Evolutionary conservation across 78 protist genomes (phyloP).

Genomic region (Pelomyxa schiedti): DNA sequence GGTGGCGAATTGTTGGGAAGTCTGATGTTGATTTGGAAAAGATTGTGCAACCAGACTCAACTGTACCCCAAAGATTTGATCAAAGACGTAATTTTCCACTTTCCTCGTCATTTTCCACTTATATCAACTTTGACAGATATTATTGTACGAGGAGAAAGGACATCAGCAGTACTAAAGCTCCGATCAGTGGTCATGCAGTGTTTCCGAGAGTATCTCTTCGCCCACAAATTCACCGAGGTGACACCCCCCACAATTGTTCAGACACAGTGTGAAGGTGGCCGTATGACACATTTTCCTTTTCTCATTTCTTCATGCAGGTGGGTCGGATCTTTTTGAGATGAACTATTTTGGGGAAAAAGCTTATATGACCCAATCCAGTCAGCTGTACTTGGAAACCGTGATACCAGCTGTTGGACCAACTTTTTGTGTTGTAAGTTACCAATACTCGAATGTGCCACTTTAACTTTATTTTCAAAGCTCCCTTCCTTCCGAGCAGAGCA

Average conservation of each 20-base stretch:
- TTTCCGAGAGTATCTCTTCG: constrained; percentile 75
- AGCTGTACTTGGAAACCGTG: constrained; percentile 86
- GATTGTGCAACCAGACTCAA: constrained; percentile 58
- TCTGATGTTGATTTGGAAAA: constrained; percentile 54
- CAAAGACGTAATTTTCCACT: too few species aligned
- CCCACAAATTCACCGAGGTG: constrained; percentile 64
- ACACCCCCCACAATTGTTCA: constrained; percentile 92
- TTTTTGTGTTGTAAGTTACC: constrained; percentile 66
- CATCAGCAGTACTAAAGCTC: constrained; percentile 48
- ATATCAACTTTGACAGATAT: too few species aligned
- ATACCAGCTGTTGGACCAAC: constrained; percentile 76
- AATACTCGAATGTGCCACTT: not conserved
- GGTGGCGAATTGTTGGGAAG: constrained; percentile 49
- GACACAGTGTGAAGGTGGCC: constrained; percentile 89
- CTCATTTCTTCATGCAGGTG: too few species aligned
- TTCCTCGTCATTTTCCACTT: too few species aligned
- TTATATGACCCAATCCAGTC: constrained; percentile 92
- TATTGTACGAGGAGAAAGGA: constrained; percentile 57
- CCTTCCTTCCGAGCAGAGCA: constrained; percentile 89
- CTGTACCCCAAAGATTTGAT: constrained; percentile 50
- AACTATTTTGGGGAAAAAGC: constrained; percentile 76
- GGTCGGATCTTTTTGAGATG: constrained; percentile 49
- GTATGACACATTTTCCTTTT: too few species aligned
- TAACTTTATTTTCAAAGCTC: not conserved
- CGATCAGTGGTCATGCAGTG: constrained; percentile 31